phyloP scores from a whole-genome alignment of 2,329 filamentous ascomycete genomes.

The Nannizzia gypsea region DNA sequence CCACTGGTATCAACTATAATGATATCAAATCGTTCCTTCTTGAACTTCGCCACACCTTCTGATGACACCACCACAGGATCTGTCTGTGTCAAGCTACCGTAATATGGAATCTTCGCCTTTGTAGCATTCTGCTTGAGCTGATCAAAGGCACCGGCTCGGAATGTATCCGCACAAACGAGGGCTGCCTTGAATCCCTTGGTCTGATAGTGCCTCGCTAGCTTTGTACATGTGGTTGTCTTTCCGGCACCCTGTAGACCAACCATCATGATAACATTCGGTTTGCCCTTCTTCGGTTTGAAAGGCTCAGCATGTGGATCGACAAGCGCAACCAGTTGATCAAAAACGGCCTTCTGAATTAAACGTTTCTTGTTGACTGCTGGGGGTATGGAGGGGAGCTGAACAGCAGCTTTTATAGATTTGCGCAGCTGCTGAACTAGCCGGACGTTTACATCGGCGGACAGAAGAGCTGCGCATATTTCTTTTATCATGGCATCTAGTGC shows the following conservation, averaged over 20 bases:
- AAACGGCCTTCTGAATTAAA: slow-evolving; percentile 93
- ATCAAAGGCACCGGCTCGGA: slow-evolving; percentile 95
- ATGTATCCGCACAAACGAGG: slow-evolving; percentile 93
- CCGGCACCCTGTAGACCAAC: slow-evolving; percentile 94
- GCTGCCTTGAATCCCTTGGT: slow-evolving; percentile 85
- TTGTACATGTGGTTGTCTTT: slow-evolving; percentile 97
- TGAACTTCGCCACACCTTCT: slow-evolving; percentile 98
- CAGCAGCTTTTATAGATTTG: slow-evolving; percentile 78
- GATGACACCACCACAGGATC: slow-evolving; percentile 85
- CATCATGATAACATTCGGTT: slow-evolving; percentile 97
- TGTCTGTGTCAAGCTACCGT: slow-evolving; percentile 89
- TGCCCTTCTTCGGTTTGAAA: slow-evolving; percentile 94
- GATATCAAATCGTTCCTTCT: slow-evolving; percentile 95
- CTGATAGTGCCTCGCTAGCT: slow-evolving; percentile 89
- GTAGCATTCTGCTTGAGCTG: slow-evolving; percentile 98
- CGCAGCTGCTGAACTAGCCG: slow-evolving; percentile 81
- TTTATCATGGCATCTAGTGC: slow-evolving; percentile 98
- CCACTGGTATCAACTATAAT: slow-evolving; percentile 98
- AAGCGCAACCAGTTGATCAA: slow-evolving; percentile 88
- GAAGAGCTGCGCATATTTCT: slow-evolving; percentile 88
- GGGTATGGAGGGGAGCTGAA: slow-evolving; percentile 91
- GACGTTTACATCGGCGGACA: slow-evolving; percentile 96
- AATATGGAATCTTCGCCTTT: slow-evolving; percentile 98
- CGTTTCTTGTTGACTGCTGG: slow-evolving; percentile 96
- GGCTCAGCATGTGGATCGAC: slow-evolving; percentile 92